Evolutionary conservation across 2,329 filamentous ascomycete genomes (phyloP).

Genomic region (Coniochaeta sp.): DNA sequence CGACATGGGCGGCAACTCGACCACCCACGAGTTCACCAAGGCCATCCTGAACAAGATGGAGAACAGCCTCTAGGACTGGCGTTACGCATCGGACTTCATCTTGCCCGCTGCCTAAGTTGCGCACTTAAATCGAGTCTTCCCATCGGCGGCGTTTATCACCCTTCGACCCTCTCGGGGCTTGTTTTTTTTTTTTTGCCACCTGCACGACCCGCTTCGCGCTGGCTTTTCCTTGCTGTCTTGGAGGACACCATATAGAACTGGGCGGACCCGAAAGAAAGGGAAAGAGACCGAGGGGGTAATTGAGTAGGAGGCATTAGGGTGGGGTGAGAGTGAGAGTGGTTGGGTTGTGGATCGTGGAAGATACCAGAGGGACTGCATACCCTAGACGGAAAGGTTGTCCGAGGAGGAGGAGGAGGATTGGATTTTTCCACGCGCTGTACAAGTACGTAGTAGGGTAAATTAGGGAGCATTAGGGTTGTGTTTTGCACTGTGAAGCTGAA

Average conservation of each 20-base stretch:
- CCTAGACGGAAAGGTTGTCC: neutral
- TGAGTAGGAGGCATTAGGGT: neutral
- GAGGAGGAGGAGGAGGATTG: neutral
- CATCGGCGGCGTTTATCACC: neutral
- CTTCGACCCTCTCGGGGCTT: neutral
- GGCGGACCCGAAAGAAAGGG: neutral
- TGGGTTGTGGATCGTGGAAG: neutral
- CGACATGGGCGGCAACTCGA: conserved; percentile 89
- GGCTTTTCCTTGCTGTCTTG: neutral
- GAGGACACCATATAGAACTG: neutral
- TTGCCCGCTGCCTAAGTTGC: neutral
- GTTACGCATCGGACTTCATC: neutral
- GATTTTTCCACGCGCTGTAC: neutral
- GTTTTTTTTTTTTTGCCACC: too few relatives aligned
- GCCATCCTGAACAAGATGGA: conserved; percentile 97
- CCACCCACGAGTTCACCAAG: conserved; percentile 90
- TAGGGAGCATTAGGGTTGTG: neutral
- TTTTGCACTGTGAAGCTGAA: neutral
- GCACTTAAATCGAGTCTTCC: neutral
- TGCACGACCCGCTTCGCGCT: neutral
- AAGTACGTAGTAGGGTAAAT: neutral
- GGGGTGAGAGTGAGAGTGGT: neutral
- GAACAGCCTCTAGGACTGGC: conserved; percentile 22
- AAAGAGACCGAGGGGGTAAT: too few relatives aligned
- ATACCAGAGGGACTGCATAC: neutral